Evolutionary conservation across 2,329 filamentous ascomycete genomes (phyloP), one percentile per base, ranked within the genome.

Genomic region (Verruconis gallopava): DNA sequence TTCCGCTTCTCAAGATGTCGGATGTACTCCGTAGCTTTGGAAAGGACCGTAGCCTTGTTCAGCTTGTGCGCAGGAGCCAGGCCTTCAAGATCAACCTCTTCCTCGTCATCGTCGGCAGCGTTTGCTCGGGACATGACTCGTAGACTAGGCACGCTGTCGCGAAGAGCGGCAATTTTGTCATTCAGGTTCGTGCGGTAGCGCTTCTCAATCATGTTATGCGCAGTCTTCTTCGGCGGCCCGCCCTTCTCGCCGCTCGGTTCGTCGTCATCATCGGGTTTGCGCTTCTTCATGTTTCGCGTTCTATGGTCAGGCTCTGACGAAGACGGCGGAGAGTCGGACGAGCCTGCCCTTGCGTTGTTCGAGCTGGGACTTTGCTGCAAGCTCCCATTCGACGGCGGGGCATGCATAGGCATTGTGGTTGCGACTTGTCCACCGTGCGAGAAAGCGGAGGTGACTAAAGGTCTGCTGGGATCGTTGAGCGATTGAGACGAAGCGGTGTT

Each of bases 181-280:
- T 96, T 96, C 44, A 96, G 71, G 55, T 96, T 96, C 42, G 85
- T 94, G 53, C 89, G 79, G 61, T 96, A 96, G 50, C 89, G 72
- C 70, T 95, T 96, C 65, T 96, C 89, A 48, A 96, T 95, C 72
- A 96, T 91, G 61, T 95, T 96, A 63, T 96, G 89, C 2, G 89
- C 86, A 21, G 88, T 93, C 71, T 95, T 95, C 70, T 94, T 95
- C 53, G 13, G 53, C 6, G 35, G 42, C 13, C 28, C 39, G 15
- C 32, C 19, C 28, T 34, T 37, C 20, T 15, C 14, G 4, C 37
- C 22, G 34, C 35, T 34, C n/a, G 21, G 50, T 44, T 55, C 53
- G 37, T 64, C 60, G n/a, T 75, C 73, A 9, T 9, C 40, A 17
- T 42, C 30, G 0, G 77, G 77, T 62, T 85, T 86, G 50, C 81